phyloP scores from a whole-genome alignment of 106 monocot species.

The Dioscorea dumetorum region DNA sequence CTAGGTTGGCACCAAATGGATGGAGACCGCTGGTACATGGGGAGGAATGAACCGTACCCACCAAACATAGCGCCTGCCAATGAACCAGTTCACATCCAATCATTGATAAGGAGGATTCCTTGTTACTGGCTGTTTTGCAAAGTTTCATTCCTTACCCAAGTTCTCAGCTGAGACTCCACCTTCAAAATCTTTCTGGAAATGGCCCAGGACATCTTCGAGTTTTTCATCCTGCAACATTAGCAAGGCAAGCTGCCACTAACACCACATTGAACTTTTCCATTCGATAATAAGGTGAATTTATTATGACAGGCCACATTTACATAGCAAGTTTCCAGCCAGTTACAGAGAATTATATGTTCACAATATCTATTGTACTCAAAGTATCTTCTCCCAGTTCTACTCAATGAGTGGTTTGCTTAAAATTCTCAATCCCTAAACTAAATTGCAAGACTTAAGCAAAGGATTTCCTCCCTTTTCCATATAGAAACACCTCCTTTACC shows the following conservation, averaged over 20 bases:
- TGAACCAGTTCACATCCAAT: conserved; percentile 12
- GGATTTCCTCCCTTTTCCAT: background rate
- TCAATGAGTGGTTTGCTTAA: background rate
- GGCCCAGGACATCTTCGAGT: conserved; percentile 63
- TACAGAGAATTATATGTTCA: background rate
- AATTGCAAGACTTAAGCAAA: background rate
- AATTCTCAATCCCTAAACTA: background rate
- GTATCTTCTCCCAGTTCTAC: background rate
- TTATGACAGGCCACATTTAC: too few relatives aligned
- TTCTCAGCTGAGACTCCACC: conserved; percentile 70
- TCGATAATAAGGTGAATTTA: background rate
- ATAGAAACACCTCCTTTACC: background rate
- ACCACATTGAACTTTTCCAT: background rate
- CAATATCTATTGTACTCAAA: background rate
- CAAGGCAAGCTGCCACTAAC: background rate
- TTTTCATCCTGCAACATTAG: conserved; percentile 69
- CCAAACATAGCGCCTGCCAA: conserved; percentile 81
- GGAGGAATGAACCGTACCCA: conserved; percentile 90
- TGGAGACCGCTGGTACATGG: conserved; percentile 67
- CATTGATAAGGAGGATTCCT: background rate
- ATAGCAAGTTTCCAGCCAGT: too few relatives aligned
- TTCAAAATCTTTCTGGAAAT: conserved; percentile 83
- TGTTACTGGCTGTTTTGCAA: background rate
- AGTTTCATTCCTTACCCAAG: conserved; percentile 51
- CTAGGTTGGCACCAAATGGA: conserved; percentile 44